Evolutionary conservation across 768 basidiomycete genomes (phyloP).

Genomic region (Daedaleopsis sinensis): DNA sequence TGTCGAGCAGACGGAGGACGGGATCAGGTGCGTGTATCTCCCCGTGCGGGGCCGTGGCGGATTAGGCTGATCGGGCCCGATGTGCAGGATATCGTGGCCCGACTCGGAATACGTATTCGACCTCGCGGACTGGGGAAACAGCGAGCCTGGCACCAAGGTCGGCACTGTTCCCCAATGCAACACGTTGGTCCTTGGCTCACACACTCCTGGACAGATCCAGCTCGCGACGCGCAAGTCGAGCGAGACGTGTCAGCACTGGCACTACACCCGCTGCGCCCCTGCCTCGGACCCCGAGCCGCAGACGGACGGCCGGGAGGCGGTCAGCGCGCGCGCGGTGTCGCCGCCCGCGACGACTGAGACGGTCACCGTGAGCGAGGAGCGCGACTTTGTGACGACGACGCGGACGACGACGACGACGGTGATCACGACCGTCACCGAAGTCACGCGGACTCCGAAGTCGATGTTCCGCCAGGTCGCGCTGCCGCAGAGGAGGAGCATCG

Average conservation of each 20-base stretch:
- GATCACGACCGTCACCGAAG: conserved; percentile 29
- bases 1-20: conserved; percentile 20
- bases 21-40: conserved; percentile 17
- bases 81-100: conserved; percentile 28
- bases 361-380: conserved; percentile 26
- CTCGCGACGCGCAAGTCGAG: conserved; percentile 18
- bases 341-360: conserved; percentile 26
- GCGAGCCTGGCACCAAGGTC: conserved; percentile 26
- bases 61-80: not conserved
- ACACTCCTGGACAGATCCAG: conserved; percentile 18
- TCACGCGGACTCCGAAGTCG: conserved; percentile 27
- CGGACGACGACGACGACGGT: conserved; percentile 33
- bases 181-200: not conserved
- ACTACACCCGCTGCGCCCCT: conserved; percentile 23
- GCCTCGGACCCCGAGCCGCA: conserved; percentile 9
- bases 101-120: conserved; percentile 25
- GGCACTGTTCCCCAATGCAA: not conserved
- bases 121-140: conserved; percentile 25
- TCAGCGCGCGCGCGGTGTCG: conserved; percentile 9
- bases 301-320: not conserved
- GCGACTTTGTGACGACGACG: conserved; percentile 26
- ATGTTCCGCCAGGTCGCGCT: conserved; percentile 10
- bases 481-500: conserved; percentile 15
- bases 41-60: not conserved
- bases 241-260: conserved; percentile 27